Conservation (phyloP, 805 yeast species). For the Soucietia sequanensis region DNA sequence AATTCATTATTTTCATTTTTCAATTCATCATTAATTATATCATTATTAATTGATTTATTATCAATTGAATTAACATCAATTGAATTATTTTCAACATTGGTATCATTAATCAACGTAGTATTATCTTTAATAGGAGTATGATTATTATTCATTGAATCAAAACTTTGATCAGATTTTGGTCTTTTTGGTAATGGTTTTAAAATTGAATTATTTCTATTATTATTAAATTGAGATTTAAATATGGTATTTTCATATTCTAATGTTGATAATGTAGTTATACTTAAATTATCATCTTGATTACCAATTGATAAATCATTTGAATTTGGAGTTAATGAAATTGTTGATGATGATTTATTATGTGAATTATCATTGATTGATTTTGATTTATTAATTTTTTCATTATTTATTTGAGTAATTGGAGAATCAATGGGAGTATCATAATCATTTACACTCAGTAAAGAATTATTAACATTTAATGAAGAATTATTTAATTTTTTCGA, state of each 20-base stretch:
- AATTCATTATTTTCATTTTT: too few relatives aligned
- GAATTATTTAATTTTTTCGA: too few relatives aligned
- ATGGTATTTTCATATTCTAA: conserved; percentile 37
- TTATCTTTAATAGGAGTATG: not conserved
- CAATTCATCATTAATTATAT: not conserved
- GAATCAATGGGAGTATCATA: not conserved
- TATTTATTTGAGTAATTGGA: not conserved
- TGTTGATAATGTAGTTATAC: conserved; percentile 36
- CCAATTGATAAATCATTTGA: not conserved
- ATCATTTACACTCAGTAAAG: too few relatives aligned
- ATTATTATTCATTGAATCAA: not conserved
- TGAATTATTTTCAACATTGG: too few relatives aligned
- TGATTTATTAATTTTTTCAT: not conserved
- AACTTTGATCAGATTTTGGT: conserved; percentile 6
- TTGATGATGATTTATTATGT: not conserved
- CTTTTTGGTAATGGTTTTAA: conserved; percentile 22
- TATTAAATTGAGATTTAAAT: conserved; percentile 36
- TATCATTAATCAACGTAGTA: too few relatives aligned
- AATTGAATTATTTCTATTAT: not conserved
- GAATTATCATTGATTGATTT: not conserved
- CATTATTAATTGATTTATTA: too few relatives aligned
- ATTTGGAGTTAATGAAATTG: not conserved
- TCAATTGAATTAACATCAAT: too few relatives aligned
- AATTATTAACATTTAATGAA: too few relatives aligned
- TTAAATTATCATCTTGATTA: conserved; percentile 19